phyloP scores from a whole-genome alignment of 495 filamentous ascomycete species.

The Jackrogersella minutella region DNA sequence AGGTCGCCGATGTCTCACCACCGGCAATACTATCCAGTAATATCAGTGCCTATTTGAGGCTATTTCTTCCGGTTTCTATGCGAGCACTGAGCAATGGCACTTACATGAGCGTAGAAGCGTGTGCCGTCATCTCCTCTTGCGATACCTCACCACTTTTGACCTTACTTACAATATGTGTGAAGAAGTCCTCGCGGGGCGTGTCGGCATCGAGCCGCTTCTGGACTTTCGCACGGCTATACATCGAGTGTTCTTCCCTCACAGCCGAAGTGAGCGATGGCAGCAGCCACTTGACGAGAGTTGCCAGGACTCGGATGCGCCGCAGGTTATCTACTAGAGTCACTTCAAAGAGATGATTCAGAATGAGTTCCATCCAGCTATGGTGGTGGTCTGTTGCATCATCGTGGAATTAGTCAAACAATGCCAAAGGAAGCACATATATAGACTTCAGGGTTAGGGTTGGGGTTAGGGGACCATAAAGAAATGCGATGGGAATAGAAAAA shows the following conservation, averaged over 20 bases:
- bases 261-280: neutral
- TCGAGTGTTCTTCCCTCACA: neutral
- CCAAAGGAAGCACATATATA: neutral
- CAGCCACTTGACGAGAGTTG: neutral
- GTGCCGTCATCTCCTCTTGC: conserved; percentile 19
- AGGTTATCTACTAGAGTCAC: conserved; percentile 28
- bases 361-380: conserved; percentile 9
- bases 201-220: conserved; percentile 6
- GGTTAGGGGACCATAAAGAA: too few relatives aligned
- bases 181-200: conserved; percentile 13
- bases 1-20: conserved; percentile 57
- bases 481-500: too few relatives aligned
- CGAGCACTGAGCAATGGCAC: too few relatives aligned
- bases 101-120: conserved; percentile 17
- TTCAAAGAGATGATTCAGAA: neutral
- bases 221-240: conserved; percentile 4
- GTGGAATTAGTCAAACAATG: conserved; percentile 6
- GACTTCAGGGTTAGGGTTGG: too few relatives aligned
- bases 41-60: too few relatives aligned
- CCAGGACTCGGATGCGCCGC: conserved; percentile 2
- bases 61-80: too few relatives aligned
- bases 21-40: conserved; percentile 49
- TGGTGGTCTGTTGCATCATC: conserved; percentile 2
- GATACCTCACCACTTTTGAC: conserved; percentile 14
- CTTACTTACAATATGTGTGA: conserved; percentile 13